Evolutionary conservation across 2,329 filamentous ascomycete species (phyloP), one percentile per base, ranked within the genome.

Genomic region (Aureobasidium leucospermi): DNA sequence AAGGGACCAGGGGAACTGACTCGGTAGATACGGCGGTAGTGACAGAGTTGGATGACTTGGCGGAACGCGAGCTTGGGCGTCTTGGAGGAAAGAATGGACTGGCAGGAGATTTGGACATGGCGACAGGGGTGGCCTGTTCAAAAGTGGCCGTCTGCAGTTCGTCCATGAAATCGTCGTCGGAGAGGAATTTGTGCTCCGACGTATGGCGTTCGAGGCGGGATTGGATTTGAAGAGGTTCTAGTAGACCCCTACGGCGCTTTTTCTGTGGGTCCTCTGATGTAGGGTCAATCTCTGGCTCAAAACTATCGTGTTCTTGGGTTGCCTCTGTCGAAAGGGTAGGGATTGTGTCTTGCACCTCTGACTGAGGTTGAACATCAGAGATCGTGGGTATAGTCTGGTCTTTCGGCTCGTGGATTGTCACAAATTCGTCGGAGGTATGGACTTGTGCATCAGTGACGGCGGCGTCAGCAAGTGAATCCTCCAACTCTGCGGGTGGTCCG

Each of bases 91-190:
- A 83, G 57, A 85, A 81, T 0, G 88, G 82, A 13, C 83, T 86
- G 43, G 88, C 83, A n/a, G 91, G 89, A n/a, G 90, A 90, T 71
- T 91, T 92, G 23, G 88, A 85, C 8, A 94, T 85, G 1, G 82
- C 81, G 63, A 95, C 84, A 2, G 89, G 87, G 69, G 86, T 87
- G n/a, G 90, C 90, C 74, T 96, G 85, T 69, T 94, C 82, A 16
- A 96, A 77, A 2, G 87, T 91, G 31, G 90, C 91, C 59, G 84
- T 88, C 66, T 90, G 88, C 59, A 96, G 76, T 73, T 96, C 91
- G 60, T 95, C 88, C 82, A 95, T 57, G 43, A 71, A 64, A 11
- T 72, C 69, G 28, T 94, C 89, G 70, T 93, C 89, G n/a, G 88
- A 86, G 42, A 84, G 74, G 69, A 81, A 81, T 43, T 79, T 77